Conservation (phyloP, 164 flowering plant genomes). For the Litsea cubeba region DNA sequence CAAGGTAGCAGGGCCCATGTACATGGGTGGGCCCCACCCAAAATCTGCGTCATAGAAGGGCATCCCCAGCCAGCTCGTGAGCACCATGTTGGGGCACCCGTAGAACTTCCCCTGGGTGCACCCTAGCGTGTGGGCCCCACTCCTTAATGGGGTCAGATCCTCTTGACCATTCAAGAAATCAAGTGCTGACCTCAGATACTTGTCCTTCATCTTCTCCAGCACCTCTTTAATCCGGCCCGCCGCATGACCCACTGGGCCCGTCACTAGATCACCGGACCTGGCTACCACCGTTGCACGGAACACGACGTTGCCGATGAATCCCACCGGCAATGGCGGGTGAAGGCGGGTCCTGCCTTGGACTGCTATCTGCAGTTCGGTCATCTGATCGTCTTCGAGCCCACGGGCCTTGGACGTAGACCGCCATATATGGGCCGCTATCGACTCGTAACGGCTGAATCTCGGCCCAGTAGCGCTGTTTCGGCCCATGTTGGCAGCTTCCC, state of each 20-base stretch:
- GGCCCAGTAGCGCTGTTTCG: background rate
- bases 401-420: conserved; percentile 30
- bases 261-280: conserved; percentile 14
- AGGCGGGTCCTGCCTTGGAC: conserved; percentile 18
- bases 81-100: conserved; percentile 27
- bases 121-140: conserved; percentile 43
- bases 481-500: conserved; percentile 33
- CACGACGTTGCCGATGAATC: conserved; percentile 25
- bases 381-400: conserved; percentile 7
- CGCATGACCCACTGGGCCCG: conserved; percentile 21
- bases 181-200: conserved; percentile 53
- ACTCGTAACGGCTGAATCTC: conserved; percentile 22
- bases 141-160: conserved; percentile 41
- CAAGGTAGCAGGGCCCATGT: conserved; percentile 34
- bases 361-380: conserved; percentile 2
- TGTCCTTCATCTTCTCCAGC: conserved; percentile 42
- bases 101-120: conserved; percentile 14
- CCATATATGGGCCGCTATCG: conserved; percentile 28
- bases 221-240: conserved; percentile 40
- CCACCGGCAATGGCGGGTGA: conserved; percentile 17
- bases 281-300: background rate
- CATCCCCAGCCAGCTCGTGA: conserved; percentile 32
- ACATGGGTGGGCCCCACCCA: conserved; percentile 47
- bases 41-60: conserved; percentile 21
- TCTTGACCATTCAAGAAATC: conserved; percentile 58